These are phyloP conservation scores for Fusarium sp. DNA, from an alignment of 2,329 filamentous ascomycete species.

Conservation along the genomic window DNA sequence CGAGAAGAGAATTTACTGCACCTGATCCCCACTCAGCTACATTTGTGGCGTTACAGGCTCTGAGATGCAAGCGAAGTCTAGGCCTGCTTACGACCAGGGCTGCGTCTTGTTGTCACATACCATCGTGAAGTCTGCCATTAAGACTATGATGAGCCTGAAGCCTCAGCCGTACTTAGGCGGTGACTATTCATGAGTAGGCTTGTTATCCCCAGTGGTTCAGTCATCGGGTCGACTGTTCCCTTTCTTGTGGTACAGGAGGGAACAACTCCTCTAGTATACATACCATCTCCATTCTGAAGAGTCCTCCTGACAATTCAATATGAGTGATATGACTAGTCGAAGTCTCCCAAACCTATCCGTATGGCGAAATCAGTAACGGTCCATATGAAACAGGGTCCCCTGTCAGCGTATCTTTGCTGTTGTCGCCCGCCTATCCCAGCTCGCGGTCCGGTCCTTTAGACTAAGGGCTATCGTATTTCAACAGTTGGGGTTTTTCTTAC, in stretches of 20 bases:
- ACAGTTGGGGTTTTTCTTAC: not conserved
- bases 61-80: not conserved
- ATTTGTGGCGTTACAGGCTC: not conserved
- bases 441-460: not conserved
- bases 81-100: not conserved
- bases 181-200: not conserved
- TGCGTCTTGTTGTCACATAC: not conserved
- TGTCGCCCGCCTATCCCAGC: slow-evolving; percentile 6
- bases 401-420: not conserved
- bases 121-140: not conserved
- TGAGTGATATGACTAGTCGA: not conserved
- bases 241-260: too few species aligned
- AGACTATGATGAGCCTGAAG: not conserved
- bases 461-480: slow-evolving; percentile 10
- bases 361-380: too few species aligned
- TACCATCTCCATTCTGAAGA: not conserved
- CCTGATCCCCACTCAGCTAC: not conserved
- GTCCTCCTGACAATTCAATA: too few species aligned
- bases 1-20: not conserved
- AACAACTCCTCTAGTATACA: not conserved
- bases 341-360: not conserved
- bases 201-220: not conserved
- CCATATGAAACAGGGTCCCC: not conserved
- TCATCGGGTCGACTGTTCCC: not conserved
- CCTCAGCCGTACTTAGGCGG: not conserved